These are phyloP conservation scores for Phaeosphaeria sp. DNA, from an alignment of 2,329 filamentous ascomycete genomes.

Conservation along the genomic window DNA sequence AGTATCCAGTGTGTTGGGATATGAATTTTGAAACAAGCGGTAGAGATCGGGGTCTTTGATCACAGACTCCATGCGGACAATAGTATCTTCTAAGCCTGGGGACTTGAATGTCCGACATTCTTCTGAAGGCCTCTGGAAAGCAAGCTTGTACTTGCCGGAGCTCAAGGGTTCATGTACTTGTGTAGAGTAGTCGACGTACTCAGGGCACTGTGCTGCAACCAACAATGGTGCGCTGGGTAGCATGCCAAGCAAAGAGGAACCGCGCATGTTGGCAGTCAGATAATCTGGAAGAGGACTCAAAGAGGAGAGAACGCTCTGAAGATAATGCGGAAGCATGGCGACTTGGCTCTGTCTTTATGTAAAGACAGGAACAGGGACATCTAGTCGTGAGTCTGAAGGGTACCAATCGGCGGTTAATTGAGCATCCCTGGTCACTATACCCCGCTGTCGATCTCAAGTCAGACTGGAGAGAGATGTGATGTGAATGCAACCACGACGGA, in stretches of 20 bases:
- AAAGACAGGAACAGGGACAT: background rate
- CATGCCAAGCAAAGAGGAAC: slow-evolving; percentile 17
- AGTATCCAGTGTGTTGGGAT: slow-evolving; percentile 78
- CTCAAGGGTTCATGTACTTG: slow-evolving; percentile 53
- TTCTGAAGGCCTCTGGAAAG: slow-evolving; percentile 53
- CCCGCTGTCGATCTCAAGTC: slow-evolving; percentile 39
- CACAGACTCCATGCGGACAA: slow-evolving; percentile 44
- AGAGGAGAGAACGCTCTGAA: background rate
- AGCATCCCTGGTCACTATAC: slow-evolving; percentile 31
- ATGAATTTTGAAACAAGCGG: slow-evolving; percentile 74
- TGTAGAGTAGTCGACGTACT: slow-evolving; percentile 53
- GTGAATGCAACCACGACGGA: slow-evolving; percentile 24
- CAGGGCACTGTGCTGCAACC: slow-evolving; percentile 49
- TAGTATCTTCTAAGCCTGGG: slow-evolving; percentile 50
- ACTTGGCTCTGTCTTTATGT: background rate
- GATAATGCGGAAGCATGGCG: background rate
- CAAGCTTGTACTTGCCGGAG: slow-evolving; percentile 53
- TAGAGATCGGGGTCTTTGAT: slow-evolving; percentile 67
- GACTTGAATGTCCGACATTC: slow-evolving; percentile 57
- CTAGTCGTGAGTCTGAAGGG: slow-evolving; percentile 2
- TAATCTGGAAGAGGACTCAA: slow-evolving; percentile 3
- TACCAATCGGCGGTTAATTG: slow-evolving; percentile 18
- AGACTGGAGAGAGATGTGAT: slow-evolving; percentile 23
- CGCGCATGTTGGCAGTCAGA: slow-evolving; percentile 31
- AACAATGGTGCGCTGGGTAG: slow-evolving; percentile 28